phyloP scores from a whole-genome alignment of 2,329 filamentous ascomycete species.

The Claviceps quebecensis region DNA sequence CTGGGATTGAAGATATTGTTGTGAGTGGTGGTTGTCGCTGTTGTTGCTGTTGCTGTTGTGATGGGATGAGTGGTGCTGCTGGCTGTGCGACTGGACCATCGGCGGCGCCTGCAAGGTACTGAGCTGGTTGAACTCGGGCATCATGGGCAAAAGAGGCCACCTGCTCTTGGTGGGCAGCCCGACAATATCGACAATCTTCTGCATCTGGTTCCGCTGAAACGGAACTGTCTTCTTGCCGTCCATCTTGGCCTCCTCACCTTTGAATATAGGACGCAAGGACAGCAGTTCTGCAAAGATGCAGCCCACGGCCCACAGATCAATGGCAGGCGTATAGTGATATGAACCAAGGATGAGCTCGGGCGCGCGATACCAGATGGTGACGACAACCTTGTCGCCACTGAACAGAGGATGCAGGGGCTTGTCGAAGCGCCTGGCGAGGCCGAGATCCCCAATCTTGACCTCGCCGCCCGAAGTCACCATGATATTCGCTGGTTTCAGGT shows the following conservation, averaged over 20 bases:
- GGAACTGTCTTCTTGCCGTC: conserved; percentile 95
- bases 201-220: conserved; percentile 97
- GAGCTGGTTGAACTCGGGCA: conserved; percentile 76
- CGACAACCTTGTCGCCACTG: conserved; percentile 91
- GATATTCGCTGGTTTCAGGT: conserved; percentile 96
- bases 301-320: conserved; percentile 94
- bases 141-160: conserved; percentile 72
- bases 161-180: conserved; percentile 77
- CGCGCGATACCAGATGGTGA: conserved; percentile 97
- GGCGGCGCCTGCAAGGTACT: conserved; percentile 35
- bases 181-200: conserved; percentile 95
- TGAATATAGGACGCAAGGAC: conserved; percentile 86
- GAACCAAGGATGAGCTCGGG: conserved; percentile 85
- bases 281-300: conserved; percentile 96
- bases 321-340: conserved; percentile 91
- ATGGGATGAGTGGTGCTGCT: conserved; percentile 4
- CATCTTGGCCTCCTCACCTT: conserved; percentile 98
- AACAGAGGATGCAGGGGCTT: conserved; percentile 88
- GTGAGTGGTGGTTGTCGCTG: conserved; percentile 17
- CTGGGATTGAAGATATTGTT: conserved; percentile 16
- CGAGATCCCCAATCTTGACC: conserved; percentile 90
- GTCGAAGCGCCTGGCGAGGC: conserved; percentile 81
- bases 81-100: conserved; percentile 29
- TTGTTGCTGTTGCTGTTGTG: conserved; percentile 26
- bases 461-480: conserved; percentile 87